Evolutionary conservation across 257 asterid species (phyloP), one percentile per base, ranked within the genome.

Genomic region (Solanum neorickii): DNA sequence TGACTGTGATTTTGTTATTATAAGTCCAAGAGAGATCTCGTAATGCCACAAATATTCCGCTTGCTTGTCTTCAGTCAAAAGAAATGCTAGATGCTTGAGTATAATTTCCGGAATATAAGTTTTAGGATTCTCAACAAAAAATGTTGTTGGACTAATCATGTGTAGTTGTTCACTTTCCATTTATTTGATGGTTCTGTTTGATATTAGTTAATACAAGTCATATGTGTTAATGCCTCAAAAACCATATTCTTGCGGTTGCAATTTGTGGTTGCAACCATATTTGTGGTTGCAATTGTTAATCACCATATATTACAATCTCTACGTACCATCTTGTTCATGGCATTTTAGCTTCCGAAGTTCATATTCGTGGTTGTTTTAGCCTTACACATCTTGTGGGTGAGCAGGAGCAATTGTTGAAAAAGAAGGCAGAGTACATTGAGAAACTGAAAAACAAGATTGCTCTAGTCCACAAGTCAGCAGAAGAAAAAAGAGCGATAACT

Each of bases 391-490:
- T 78, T 78, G 42, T 78, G 65, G 84, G 1, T 9, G 84, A 78
- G 44, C 74, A 96, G 99, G 98, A 96, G 90, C 89, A 94, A 70
- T 83, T 96, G 86, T 98, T 95, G 95, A 95, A 90, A 86, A 87
- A 94, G 94, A 96, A 94, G 90, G 99, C 98, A 1, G 91, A 89
- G 84, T 90, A 94, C 44, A 52, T 93, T 37, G 99, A 96, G 94
- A 95, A 92, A 69, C 88, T 89, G 92, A 94, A 95, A 87, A 96
- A 96, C 94, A 92, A 93, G 93, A 91, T 96, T 29, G 96, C 96
- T 46, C 88, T 89, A 27, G n/a, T 94, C 83, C 99, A 94, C 93
- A 96, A 91, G 91, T 59, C 85, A 76, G 98, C 99, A 2, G 99
- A 96, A 88, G 98, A 95, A 84, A 95, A 94, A 84, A 87, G 96